Evolutionary conservation across 208 protist genomes (phyloP).

Genomic region (Spironucleus salmonicida): DNA sequence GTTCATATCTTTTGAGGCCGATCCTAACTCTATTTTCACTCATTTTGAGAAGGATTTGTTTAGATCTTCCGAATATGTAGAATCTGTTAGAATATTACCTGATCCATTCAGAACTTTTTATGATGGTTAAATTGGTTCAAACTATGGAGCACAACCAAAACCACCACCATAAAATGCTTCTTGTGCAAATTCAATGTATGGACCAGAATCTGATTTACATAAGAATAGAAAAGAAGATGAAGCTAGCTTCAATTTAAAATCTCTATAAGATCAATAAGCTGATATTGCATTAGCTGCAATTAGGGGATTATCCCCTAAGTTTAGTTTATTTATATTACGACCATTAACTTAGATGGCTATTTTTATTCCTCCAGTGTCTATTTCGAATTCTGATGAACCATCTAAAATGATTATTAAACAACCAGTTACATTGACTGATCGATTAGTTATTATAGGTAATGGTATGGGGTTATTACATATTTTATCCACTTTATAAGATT

Average conservation of each 20-base stretch:
- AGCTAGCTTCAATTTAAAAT: neutral
- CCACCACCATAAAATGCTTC: neutral
- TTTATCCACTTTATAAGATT: neutral
- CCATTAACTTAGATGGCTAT: neutral
- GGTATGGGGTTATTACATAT: neutral
- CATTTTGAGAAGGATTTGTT: slow-evolving; percentile 21
- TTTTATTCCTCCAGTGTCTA: neutral
- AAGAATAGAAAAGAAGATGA: neutral
- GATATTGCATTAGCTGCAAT: neutral
- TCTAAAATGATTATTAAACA: slow-evolving; percentile 5
- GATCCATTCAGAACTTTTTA: neutral
- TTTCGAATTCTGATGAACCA: neutral
- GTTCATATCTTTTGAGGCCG: neutral
- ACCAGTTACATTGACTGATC: slow-evolving; percentile 1
- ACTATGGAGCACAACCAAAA: neutral
- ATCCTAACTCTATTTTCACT: slow-evolving; percentile 6
- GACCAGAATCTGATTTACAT: neutral
- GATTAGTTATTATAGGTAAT: neutral
- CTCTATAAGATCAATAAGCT: neutral
- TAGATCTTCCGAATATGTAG: slow-evolving; percentile 15
- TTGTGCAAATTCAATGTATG: neutral
- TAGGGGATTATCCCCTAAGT: neutral
- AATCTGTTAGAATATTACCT: neutral
- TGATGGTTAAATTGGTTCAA: neutral
- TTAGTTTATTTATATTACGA: slow-evolving; percentile 5